Evolutionary conservation across 148 eudicot genomes (phyloP).

Genomic region (Talinum fruticosum): DNA sequence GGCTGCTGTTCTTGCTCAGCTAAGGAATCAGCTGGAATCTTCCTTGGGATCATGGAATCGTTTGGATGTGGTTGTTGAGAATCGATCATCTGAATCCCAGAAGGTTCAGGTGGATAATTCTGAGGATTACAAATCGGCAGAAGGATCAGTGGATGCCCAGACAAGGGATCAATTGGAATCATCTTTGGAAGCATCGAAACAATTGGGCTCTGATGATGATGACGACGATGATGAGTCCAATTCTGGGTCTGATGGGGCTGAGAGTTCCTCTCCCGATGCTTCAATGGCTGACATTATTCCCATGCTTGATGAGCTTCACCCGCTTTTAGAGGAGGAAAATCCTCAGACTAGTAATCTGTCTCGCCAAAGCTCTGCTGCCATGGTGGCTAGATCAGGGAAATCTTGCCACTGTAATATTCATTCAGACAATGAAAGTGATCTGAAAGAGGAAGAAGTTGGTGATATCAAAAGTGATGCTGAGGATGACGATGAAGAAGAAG

Average conservation of each 20-base stretch:
- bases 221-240: constrained; percentile 41
- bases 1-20: constrained; percentile 33
- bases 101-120: constrained; percentile 20
- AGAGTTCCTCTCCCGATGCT: constrained; percentile 85
- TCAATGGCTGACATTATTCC: constrained; percentile 79
- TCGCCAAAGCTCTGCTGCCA: constrained; percentile 19
- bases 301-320: constrained; percentile 83
- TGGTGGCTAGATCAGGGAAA: too few species aligned
- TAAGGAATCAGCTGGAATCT: constrained; percentile 41
- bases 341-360: constrained; percentile 35
- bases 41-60: constrained; percentile 50
- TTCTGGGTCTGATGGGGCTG: constrained; percentile 63
- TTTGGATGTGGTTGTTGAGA: constrained; percentile 18
- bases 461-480: constrained; percentile 32
- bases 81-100: background rate
- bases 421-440: constrained; percentile 54
- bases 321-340: constrained; percentile 51
- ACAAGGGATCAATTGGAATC: constrained; percentile 42
- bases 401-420: constrained; percentile 19
- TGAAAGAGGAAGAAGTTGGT: constrained; percentile 42
- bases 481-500: constrained; percentile 53
- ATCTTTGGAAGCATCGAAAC: constrained; percentile 51
- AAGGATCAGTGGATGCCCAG: constrained; percentile 44
- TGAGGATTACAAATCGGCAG: constrained; percentile 39
- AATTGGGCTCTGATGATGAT: constrained; percentile 38